Conservation (phyloP, 495 filamentous ascomycete genomes). For the Entonaema liquescens region DNA sequence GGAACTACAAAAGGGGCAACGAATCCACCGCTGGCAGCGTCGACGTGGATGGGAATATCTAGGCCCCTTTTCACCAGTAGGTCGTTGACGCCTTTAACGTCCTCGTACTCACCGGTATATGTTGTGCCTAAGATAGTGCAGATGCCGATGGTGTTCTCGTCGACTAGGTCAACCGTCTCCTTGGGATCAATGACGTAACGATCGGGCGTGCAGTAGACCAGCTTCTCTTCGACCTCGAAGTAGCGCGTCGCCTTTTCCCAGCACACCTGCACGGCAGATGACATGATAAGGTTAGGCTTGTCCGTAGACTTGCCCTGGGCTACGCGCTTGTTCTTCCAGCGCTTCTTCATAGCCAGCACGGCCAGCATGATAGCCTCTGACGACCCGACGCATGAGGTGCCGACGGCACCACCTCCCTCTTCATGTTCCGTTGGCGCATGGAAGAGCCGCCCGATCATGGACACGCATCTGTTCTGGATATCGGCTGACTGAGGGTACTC, state of each 20-base stretch:
- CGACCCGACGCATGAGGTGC: constrained; percentile 84
- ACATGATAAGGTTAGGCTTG: constrained; percentile 90
- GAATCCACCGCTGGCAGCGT: constrained; percentile 90
- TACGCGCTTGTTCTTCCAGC: constrained; percentile 85
- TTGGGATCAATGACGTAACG: constrained; percentile 89
- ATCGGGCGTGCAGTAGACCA: constrained; percentile 81
- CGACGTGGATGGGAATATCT: constrained; percentile 87
- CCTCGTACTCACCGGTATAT: constrained; percentile 96
- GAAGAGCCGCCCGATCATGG: constrained; percentile 92
- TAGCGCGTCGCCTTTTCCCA: constrained; percentile 97
- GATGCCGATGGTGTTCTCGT: constrained; percentile 96
- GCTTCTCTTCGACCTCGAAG: constrained; percentile 91
- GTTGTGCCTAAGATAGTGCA: constrained; percentile 89
- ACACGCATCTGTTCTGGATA: constrained; percentile 91
- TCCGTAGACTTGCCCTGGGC: constrained; percentile 78
- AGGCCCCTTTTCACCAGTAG: constrained; percentile 74
- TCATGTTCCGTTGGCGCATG: constrained; percentile 64
- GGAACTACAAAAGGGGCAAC: constrained; percentile 89
- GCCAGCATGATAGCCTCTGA: constrained; percentile 92
- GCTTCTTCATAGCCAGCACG: constrained; percentile 93
- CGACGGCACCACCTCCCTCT: constrained; percentile 68
- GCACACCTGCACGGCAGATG: constrained; percentile 90
- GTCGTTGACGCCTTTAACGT: constrained; percentile 89
- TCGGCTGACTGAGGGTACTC: constrained; percentile 90
- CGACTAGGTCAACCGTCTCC: constrained; percentile 81